Evolutionary conservation across 495 filamentous ascomycete genomes (phyloP).

Genomic region (Apiosordaria backusii): DNA sequence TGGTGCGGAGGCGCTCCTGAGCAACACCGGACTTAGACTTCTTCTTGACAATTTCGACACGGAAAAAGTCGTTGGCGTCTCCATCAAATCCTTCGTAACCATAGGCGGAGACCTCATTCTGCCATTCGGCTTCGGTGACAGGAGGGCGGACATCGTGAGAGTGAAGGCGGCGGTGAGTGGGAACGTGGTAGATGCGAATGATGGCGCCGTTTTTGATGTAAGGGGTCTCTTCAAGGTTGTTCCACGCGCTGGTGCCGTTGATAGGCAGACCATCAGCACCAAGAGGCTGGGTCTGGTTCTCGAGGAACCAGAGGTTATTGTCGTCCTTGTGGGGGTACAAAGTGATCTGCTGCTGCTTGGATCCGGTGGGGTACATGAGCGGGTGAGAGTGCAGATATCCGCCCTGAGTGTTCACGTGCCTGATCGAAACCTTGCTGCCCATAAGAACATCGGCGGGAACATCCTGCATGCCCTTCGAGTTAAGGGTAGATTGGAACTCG

Average conservation of each 20-base stretch:
- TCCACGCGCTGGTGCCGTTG: constrained; percentile 78
- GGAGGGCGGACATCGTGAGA: constrained; percentile 98
- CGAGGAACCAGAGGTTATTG: constrained; percentile 89
- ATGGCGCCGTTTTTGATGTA: constrained; percentile 76
- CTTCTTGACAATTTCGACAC: constrained; percentile 87
- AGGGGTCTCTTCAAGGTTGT: constrained; percentile 60
- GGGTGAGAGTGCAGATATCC: constrained; percentile 95
- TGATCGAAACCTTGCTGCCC: constrained; percentile 79
- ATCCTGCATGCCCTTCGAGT: constrained; percentile 92
- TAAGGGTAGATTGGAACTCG: constrained; percentile 96
- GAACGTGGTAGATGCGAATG: constrained; percentile 75
- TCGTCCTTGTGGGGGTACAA: constrained; percentile 99
- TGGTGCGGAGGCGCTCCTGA: constrained; percentile 84
- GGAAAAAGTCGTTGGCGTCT: constrained; percentile 94
- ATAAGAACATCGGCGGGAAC: constrained; percentile 88
- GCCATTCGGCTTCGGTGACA: constrained; percentile 95
- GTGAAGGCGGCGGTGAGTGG: constrained; percentile 84
- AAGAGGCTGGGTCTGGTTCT: constrained; percentile 92
- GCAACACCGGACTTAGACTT: constrained; percentile 76
- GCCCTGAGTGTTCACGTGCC: constrained; percentile 94
- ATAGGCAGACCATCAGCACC: constrained; percentile 69
- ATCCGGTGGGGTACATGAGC: constrained; percentile 95
- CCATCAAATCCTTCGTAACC: constrained; percentile 96
- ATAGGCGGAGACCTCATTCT: constrained; percentile 96
- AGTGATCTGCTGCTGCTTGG: constrained; percentile 97